These are phyloP conservation scores for Acrodontium crateriforme DNA, from an alignment of 2,329 filamentous ascomycete genomes.

Conservation along the genomic window DNA sequence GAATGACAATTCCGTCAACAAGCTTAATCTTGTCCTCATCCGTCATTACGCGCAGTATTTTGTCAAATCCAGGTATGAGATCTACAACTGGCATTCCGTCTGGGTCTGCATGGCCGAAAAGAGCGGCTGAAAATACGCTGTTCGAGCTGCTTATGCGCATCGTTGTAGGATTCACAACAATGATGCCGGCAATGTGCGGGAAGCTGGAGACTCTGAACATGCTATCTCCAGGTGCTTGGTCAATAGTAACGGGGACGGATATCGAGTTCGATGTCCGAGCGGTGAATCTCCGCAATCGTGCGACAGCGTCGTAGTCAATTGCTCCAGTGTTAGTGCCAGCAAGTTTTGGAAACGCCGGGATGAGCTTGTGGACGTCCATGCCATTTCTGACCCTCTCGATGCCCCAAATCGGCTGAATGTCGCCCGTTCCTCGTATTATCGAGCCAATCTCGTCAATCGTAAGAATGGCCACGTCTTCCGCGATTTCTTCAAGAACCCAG, in stretches of 20 bases:
- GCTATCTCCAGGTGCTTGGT: conserved; percentile 53
- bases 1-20: conserved; percentile 88
- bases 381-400: conserved; percentile 51
- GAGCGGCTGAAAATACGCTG: conserved; percentile 78
- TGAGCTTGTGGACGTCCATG: conserved; percentile 60
- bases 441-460: conserved; percentile 64
- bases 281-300: conserved; percentile 65
- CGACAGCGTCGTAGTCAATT: conserved; percentile 64
- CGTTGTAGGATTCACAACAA: conserved; percentile 70
- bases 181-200: conserved; percentile 91
- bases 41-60: conserved; percentile 63
- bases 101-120: conserved; percentile 79
- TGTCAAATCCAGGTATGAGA: conserved; percentile 77
- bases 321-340: conserved; percentile 57
- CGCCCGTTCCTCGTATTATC: conserved; percentile 57
- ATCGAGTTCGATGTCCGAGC: conserved; percentile 63
- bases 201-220: conserved; percentile 83
- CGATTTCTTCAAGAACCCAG: conserved; percentile 96
- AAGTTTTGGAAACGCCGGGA: conserved; percentile 70
- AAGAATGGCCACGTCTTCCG: conserved; percentile 76
- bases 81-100: conserved; percentile 68
- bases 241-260: conserved; percentile 72
- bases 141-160: conserved; percentile 85
- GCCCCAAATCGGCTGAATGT: conserved; percentile 78
- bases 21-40: conserved; percentile 76